These are phyloP conservation scores for Leishmania braziliensis DNA, from an alignment of 208 protist species.

Conservation along the genomic window DNA sequence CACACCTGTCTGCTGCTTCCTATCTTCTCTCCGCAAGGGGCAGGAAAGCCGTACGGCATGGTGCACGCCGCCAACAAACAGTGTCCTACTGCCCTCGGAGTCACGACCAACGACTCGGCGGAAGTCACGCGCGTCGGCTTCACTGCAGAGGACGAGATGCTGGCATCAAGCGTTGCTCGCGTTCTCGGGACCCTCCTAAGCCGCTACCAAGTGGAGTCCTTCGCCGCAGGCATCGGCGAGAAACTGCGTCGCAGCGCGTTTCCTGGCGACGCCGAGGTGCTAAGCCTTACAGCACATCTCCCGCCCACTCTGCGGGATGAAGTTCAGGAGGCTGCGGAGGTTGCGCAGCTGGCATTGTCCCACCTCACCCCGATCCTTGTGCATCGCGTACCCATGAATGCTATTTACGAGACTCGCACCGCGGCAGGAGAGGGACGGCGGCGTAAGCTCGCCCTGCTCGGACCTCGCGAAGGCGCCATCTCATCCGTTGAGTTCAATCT, in stretches of 20 bases:
- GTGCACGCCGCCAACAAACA: constrained; percentile 90
- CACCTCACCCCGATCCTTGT: constrained; percentile 49
- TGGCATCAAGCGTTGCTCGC: constrained; percentile 53
- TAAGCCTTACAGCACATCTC: constrained; percentile 51
- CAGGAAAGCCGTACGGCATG: constrained; percentile 62
- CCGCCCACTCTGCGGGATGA: constrained; percentile 47
- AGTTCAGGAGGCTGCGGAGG: constrained; percentile 67
- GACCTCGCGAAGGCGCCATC: constrained; percentile 54
- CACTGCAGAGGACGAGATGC: constrained; percentile 60
- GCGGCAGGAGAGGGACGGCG: constrained; percentile 40
- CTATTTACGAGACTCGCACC: constrained; percentile 69
- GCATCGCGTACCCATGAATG: constrained; percentile 71
- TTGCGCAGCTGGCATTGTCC: constrained; percentile 57
- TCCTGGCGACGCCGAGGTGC: constrained; percentile 28
- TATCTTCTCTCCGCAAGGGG: constrained; percentile 48
- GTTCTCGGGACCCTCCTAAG: constrained; percentile 75
- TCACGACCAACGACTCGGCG: constrained; percentile 4
- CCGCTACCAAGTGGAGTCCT: constrained; percentile 69
- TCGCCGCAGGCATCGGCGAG: constrained; percentile 43
- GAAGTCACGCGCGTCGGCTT: constrained; percentile 35
- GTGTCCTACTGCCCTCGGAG: constrained; percentile 24
- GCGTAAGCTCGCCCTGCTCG: constrained; percentile 45
- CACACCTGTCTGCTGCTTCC: constrained; percentile 86
- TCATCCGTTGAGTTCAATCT: constrained; percentile 86
- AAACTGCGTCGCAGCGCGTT: constrained; percentile 42